Conservation (phyloP, 139 green algal species). For the Auxenochlorella protothecoides region DNA sequence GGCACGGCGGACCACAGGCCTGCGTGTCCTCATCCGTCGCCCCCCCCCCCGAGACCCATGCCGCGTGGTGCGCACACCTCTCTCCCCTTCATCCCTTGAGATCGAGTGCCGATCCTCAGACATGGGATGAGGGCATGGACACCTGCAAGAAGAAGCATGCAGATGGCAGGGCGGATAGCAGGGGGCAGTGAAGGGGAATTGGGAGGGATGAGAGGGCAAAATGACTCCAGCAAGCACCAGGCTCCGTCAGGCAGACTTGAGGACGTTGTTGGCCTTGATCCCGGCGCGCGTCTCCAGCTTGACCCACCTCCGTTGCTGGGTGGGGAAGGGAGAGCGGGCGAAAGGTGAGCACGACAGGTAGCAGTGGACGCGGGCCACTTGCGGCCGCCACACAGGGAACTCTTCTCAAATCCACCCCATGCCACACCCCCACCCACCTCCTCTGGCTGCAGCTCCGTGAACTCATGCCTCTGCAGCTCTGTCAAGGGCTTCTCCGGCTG, state of each 20-base stretch:
- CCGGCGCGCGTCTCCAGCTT: slow-evolving; percentile 22
- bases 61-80: too few relatives aligned
- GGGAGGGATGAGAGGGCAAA: not conserved
- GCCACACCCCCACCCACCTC: slow-evolving; percentile 1
- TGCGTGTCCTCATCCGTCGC: not conserved
- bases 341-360: not conserved
- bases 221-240: not conserved
- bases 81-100: too few relatives aligned
- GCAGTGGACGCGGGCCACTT: not conserved
- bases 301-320: slow-evolving; percentile 9
- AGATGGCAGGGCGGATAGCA: too few relatives aligned
- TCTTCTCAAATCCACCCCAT: not conserved
- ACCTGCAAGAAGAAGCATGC: too few relatives aligned
- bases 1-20: not conserved
- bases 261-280: slow-evolving; percentile 13
- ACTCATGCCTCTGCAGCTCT: slow-evolving; percentile 15
- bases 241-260: not conserved
- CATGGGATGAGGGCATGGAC: too few relatives aligned
- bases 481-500: slow-evolving; percentile 21
- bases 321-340: too few relatives aligned
- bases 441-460: not conserved
- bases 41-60: not conserved
- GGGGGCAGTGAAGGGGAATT: not conserved
- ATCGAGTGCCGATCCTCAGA: too few relatives aligned
- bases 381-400: not conserved